These are phyloP conservation scores for Neoboletus subvelutipes DNA, from an alignment of 768 basidiomycete species.

Conservation along the genomic window DNA sequence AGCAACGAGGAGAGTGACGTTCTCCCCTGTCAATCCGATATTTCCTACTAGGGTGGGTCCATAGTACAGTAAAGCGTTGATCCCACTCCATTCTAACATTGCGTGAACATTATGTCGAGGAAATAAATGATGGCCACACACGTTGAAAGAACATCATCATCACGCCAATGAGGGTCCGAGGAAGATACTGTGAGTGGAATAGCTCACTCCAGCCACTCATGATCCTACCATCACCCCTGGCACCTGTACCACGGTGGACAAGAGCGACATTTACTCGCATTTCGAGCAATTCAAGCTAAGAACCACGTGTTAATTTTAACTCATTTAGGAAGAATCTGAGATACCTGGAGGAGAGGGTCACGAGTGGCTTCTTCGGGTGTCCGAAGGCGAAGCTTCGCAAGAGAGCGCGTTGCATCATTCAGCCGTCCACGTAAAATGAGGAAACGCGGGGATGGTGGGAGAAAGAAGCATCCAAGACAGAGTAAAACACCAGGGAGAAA, in stretches of 20 bases:
- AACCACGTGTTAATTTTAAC: neutral
- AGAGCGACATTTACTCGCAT: constrained; percentile 69
- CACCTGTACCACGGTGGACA: constrained; percentile 37
- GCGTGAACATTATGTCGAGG: neutral
- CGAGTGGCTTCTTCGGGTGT: constrained; percentile 42
- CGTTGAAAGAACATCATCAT: constrained; percentile 85
- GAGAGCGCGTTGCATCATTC: constrained; percentile 56
- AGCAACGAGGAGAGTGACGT: constrained; percentile 60
- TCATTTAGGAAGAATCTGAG: neutral
- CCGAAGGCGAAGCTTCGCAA: constrained; percentile 52
- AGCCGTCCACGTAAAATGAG: constrained; percentile 49
- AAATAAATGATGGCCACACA: constrained; percentile 34
- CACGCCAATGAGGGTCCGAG: constrained; percentile 67
- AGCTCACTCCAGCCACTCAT: constrained; percentile 53
- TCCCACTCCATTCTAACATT: constrained; percentile 76
- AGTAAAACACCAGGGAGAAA: constrained; percentile 67
- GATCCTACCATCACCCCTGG: constrained; percentile 17
- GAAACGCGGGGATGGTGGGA: constrained; percentile 50
- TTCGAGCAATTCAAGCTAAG: constrained; percentile 69
- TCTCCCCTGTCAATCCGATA: constrained; percentile 62
- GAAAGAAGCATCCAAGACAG: constrained; percentile 52
- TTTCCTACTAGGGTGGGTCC: constrained; percentile 69
- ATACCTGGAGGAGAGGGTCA: constrained; percentile 54
- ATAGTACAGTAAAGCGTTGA: constrained; percentile 82
- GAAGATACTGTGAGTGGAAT: constrained; percentile 51